A percentile compares a stretch with the other conserved stretches of the same genome.
These are phyloP conservation scores for Penicillium vulpinum DNA, from an alignment of 2,329 filamentous ascomycete species.

Conservation along the genomic window DNA sequence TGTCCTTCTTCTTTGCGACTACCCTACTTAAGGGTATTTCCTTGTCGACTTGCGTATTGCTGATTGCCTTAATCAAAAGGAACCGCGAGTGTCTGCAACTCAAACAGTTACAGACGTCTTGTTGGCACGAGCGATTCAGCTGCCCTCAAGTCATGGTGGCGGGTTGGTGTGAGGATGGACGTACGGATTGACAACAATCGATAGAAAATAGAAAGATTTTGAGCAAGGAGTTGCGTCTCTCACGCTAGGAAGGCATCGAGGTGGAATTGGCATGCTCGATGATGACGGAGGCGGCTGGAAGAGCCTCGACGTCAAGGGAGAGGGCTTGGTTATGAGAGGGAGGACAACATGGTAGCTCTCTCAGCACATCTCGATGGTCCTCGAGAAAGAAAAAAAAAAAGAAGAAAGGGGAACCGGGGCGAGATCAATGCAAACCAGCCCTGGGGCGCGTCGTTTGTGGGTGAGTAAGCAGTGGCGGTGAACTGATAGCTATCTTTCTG, in stretches of 20 bases:
- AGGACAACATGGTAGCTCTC: slow-evolving; percentile 6
- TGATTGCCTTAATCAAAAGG: not conserved
- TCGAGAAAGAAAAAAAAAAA: not conserved
- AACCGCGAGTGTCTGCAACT: not conserved
- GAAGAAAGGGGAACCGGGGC: too few species aligned
- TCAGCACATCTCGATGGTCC: slow-evolving; percentile 6
- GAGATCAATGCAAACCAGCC: not conserved
- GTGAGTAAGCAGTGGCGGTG: slow-evolving; percentile 9
- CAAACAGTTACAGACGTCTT: not conserved
- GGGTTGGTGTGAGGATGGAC: not conserved
- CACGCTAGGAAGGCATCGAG: slow-evolving; percentile 16
- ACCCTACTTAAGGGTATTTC: not conserved
- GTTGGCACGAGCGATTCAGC: not conserved
- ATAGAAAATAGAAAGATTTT: not conserved
- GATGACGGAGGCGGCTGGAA: not conserved
- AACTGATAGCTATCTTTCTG: slow-evolving; percentile 14
- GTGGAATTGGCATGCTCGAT: slow-evolving; percentile 1
- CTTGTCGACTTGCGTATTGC: not conserved
- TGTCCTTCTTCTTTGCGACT: not conserved
- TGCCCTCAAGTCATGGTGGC: not conserved
- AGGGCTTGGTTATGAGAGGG: slow-evolving; percentile 1
- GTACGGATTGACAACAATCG: not conserved
- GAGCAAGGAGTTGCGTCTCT: slow-evolving; percentile 12
- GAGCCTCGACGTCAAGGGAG: not conserved
- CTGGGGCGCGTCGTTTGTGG: not conserved